Percentiles rank a stretch among this genome's conserved stretches.
Evolutionary conservation across 257 asterid genomes (phyloP).

Genomic region (Plantago ovata): DNA sequence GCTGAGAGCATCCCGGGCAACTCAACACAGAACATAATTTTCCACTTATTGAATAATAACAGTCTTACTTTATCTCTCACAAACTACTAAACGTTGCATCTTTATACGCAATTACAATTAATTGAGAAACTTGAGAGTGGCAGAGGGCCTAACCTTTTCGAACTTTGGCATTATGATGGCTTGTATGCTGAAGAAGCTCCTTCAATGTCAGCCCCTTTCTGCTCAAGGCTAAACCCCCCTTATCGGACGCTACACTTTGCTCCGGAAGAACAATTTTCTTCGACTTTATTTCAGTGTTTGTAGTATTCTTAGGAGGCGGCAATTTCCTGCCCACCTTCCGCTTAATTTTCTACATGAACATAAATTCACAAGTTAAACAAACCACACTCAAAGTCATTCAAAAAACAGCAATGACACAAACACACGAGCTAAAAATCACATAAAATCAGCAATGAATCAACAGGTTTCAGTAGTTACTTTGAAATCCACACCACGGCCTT

Average conservation of each 20-base stretch:
- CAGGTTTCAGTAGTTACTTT: slow-evolving; percentile 39
- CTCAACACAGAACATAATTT: too few species aligned
- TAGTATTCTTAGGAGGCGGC: slow-evolving; percentile 91
- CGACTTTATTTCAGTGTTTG: slow-evolving; percentile 76
- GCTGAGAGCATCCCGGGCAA: neutral
- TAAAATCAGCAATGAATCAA: neutral
- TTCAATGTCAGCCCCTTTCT: slow-evolving; percentile 82
- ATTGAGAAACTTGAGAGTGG: neutral
- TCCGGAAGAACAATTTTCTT: slow-evolving; percentile 88
- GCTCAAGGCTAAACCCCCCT: slow-evolving; percentile 75
- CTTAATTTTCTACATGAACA: slow-evolving; percentile 61
- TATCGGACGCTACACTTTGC: slow-evolving; percentile 82
- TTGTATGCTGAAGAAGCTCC: slow-evolving; percentile 94
- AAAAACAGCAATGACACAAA: neutral
- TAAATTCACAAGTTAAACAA: neutral
- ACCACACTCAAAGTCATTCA: neutral
- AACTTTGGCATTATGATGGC: slow-evolving; percentile 87
- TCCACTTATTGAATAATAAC: too few species aligned
- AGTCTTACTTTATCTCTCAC: too few species aligned
- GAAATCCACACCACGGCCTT: slow-evolving; percentile 77
- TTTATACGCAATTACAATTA: too few species aligned
- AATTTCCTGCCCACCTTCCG: slow-evolving; percentile 86
- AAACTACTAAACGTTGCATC: too few species aligned
- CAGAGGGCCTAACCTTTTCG: slow-evolving; percentile 53
- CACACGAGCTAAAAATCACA: slow-evolving; percentile 5